phyloP scores from a whole-genome alignment of 306 rosid species.

The Acacia acuminata region DNA sequence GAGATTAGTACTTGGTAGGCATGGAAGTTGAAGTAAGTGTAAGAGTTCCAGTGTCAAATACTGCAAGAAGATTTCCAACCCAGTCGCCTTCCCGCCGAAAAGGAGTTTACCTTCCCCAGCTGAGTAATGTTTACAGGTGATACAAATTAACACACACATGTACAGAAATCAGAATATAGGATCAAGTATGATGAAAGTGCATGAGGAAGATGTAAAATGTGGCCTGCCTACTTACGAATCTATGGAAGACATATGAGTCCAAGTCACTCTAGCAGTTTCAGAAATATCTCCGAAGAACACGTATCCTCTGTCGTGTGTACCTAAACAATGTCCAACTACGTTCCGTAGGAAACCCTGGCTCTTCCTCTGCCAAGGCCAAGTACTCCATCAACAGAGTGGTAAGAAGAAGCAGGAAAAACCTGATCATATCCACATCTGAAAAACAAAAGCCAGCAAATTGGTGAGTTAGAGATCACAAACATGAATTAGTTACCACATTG shows the following conservation, averaged over 20 bases:
- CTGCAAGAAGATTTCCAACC: conserved; percentile 43
- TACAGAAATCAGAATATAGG: background rate
- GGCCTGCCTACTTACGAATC: conserved; percentile 50
- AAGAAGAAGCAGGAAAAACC: conserved; percentile 57
- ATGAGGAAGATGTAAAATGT: conserved; percentile 1
- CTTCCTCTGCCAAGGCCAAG: conserved; percentile 91
- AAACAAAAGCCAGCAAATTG: conserved; percentile 10
- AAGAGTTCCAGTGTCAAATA: conserved; percentile 88
- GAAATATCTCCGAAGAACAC: conserved; percentile 79
- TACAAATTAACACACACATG: conserved; percentile 24
- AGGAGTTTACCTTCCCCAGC: conserved; percentile 71
- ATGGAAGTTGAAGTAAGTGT: conserved; percentile 72
- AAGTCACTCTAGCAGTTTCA: conserved; percentile 59
- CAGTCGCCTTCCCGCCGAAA: conserved; percentile 64
- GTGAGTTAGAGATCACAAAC: background rate
- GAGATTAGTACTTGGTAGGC: conserved; percentile 59
- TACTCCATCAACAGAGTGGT: conserved; percentile 78
- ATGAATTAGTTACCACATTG: too few species aligned
- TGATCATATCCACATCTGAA: conserved; percentile 93
- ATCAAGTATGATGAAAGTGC: background rate
- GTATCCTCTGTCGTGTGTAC: conserved; percentile 80
- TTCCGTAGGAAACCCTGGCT: conserved; percentile 66
- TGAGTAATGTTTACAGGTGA: conserved; percentile 82
- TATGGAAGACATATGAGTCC: conserved; percentile 71
- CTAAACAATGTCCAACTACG: conserved; percentile 83